A percentile compares a stretch with the other conserved stretches of the same genome.
phyloP scores from a whole-genome alignment of 1,284 basidiomycete species.

The Melampsora allii-populina region DNA sequence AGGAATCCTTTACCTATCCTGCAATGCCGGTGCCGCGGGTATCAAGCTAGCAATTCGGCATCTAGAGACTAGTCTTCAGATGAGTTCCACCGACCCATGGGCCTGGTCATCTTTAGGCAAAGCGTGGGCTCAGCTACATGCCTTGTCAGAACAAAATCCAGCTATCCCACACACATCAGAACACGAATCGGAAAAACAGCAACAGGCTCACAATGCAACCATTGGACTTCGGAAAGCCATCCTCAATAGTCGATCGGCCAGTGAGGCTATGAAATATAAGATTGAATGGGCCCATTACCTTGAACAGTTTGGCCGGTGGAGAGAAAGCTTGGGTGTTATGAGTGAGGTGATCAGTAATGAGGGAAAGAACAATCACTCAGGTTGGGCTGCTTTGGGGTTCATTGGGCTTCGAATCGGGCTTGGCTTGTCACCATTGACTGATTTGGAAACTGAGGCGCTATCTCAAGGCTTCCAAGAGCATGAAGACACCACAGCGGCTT shows the following conservation, averaged over 20 bases:
- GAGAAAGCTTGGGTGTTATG: conserved; percentile 29
- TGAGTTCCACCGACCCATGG: conserved; percentile 18
- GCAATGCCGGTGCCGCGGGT: conserved; percentile 25
- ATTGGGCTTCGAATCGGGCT: conserved; percentile 16
- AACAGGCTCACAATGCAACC: conserved; percentile 39
- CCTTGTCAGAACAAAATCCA: conserved; percentile 20
- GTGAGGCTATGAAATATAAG: conserved; percentile 15
- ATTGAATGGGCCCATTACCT: conserved; percentile 39
- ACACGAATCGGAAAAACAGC: neutral
- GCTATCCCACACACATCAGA: neutral
- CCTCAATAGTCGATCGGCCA: conserved; percentile 18
- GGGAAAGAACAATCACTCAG: conserved; percentile 4
- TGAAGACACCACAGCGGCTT: neutral
- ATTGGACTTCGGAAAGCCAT: conserved; percentile 28
- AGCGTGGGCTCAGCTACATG: conserved; percentile 22
- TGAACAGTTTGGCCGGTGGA: conserved; percentile 26
- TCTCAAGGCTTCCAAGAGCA: conserved; percentile 15
- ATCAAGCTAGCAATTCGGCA: conserved; percentile 39
- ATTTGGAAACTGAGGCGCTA: conserved; percentile 22
- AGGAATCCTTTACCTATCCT: conserved; percentile 20
- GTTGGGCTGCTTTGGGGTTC: conserved; percentile 23
- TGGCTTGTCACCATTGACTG: conserved; percentile 11
- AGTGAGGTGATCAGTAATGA: conserved; percentile 28
- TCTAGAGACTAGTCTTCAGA: conserved; percentile 29
- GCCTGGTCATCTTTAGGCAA: conserved; percentile 36